Evolutionary conservation across 2,329 filamentous ascomycete genomes (phyloP), one percentile per base, ranked within the genome.

Genomic region (Colletotrichum incanum): DNA sequence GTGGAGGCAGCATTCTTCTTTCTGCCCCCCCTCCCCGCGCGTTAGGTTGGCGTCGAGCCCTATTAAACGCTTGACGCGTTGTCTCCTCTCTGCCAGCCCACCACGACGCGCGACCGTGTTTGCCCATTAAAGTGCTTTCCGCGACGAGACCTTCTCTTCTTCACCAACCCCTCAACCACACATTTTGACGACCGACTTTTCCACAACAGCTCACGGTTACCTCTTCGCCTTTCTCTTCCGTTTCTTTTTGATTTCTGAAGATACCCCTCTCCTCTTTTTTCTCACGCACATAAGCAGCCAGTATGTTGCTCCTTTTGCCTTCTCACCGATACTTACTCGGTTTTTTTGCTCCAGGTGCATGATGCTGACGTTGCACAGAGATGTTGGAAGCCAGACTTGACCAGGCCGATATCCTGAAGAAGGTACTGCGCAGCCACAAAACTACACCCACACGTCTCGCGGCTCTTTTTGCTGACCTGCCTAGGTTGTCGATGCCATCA

Each of bases 371-470:
- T 65, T 66, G 66, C 55, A 74, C 80, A 87, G 87, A 82, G 75
- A 90, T 98, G 96, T 92, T 99, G 87, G 96, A 99, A 90, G 96
- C 96, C 91, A 93, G 95, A 86, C 90, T 99, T 84, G 93, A 96
- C 83, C 95, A 98, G 89, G 96, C 97, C 75, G 89, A 91, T 80
- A 89, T 97, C 83, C 90, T 99, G 82, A 99, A 99, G 89, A 98
- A 96, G 93, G 95, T 96, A 84, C 74, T 84, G 72, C 26, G 20
- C 4, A n/a, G 47, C 41, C 16, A 12, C 12, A 39, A 16, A n/a
- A 26, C 11, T n/a, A 1, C 23, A 59, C 2, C 8, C 39, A 1
- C 20, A 20, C 63, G 54, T 73, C 39, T 74, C 43, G 59, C 50
- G 16, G 4, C 68, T 75, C 66, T 47, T 12, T 43, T 37, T 60